phyloP scores from a whole-genome alignment of 176 grass and related monocot species.

The Triticum urartu region DNA sequence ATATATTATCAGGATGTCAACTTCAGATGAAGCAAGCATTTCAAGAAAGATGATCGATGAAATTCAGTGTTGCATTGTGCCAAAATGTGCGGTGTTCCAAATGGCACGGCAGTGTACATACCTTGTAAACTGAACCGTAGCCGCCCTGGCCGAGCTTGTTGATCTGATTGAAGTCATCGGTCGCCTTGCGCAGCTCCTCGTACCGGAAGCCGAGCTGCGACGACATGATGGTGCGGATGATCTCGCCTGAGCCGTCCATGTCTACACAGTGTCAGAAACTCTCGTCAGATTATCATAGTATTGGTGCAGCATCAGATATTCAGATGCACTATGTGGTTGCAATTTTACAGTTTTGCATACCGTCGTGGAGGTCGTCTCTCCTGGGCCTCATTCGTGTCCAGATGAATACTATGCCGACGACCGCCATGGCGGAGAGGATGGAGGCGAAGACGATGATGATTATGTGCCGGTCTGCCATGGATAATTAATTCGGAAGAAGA shows the following conservation, averaged over 20 bases:
- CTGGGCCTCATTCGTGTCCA: conserved; percentile 44
- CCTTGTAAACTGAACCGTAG: conserved; percentile 83
- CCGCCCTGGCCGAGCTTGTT: conserved; percentile 85
- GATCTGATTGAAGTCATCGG: conserved; percentile 60
- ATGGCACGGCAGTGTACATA: background rate
- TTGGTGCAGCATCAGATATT: background rate
- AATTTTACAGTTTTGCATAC: conserved; percentile 18
- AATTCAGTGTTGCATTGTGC: background rate
- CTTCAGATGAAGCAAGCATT: background rate
- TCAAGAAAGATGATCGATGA: background rate
- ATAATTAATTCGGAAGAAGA: background rate
- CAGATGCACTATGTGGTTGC: background rate
- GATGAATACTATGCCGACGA: conserved; percentile 42
- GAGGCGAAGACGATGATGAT: conserved; percentile 40
- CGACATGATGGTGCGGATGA: conserved; percentile 57
- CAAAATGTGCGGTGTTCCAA: background rate
- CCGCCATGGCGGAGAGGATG: conserved; percentile 25
- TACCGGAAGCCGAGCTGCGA: conserved; percentile 71
- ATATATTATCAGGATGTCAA: background rate
- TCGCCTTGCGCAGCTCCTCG: conserved; percentile 57
- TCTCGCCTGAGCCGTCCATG: conserved; percentile 50
- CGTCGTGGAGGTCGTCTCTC: conserved; percentile 35
- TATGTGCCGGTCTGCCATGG: conserved; percentile 45
- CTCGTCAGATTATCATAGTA: background rate
- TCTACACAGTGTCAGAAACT: conserved; percentile 20